phyloP scores from a whole-genome alignment of 345 rosid species.

The Sapria himalayana region DNA sequence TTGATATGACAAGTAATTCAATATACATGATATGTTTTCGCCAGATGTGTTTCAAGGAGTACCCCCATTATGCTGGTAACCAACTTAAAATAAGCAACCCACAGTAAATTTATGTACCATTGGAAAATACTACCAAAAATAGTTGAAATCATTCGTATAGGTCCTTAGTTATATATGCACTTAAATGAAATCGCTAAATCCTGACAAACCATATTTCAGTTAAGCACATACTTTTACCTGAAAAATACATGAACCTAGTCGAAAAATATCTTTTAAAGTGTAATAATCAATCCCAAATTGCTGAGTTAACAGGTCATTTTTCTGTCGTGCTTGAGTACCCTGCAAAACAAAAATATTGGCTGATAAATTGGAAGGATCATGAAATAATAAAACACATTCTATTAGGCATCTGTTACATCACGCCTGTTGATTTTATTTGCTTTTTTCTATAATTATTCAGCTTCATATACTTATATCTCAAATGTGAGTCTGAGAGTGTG shows the following conservation, averaged over 20 bases:
- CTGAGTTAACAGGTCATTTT: conserved; percentile 39
- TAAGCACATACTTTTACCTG: conserved; percentile 7
- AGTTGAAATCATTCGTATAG: background rate
- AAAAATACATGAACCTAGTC: conserved; percentile 57
- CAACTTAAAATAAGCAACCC: no score
- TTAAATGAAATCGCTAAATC: background rate
- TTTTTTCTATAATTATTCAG: no score
- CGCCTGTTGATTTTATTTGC: no score
- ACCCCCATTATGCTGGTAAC: no score
- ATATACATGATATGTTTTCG: no score
- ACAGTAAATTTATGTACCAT: no score
- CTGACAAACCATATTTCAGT: background rate
- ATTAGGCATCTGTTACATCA: no score
- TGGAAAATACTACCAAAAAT: background rate
- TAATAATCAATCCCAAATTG: conserved; percentile 51
- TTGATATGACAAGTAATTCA: no score
- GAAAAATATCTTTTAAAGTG: conserved; percentile 37
- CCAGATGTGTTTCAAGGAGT: background rate
- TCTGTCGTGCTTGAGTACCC: conserved; percentile 76
- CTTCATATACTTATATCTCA: no score
- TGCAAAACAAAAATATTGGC: conserved; percentile 14
- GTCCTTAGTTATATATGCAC: background rate
- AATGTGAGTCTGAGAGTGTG: no score
- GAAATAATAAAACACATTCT: no score
- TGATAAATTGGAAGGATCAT: background rate